Percentiles rank a stretch among this genome's conserved stretches.
Conservation (phyloP, 139 green algal genomes). For the Deuterostichococcus epilithicus region DNA sequence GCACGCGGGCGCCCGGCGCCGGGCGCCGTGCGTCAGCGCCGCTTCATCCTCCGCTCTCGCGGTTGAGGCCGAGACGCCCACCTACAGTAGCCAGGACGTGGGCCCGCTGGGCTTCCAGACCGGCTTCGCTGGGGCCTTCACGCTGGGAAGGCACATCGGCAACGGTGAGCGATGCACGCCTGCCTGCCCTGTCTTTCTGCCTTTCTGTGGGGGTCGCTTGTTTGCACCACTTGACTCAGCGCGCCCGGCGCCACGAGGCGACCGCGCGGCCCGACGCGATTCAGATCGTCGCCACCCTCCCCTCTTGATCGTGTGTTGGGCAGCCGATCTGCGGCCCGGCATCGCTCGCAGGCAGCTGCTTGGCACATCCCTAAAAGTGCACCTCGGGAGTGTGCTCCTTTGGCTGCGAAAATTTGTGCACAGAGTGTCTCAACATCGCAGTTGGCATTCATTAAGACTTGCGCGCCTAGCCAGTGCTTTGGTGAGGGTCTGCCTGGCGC, state of each 20-base stretch:
- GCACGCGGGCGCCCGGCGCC: no score
- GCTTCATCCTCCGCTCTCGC: not conserved
- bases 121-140: not conserved
- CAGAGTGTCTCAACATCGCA: not conserved
- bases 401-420: not conserved
- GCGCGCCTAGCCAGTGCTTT: no score
- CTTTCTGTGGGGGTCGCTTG: not conserved
- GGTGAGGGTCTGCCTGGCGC: no score
- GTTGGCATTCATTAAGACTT: not conserved
- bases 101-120: not conserved
- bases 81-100: no score
- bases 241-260: no score
- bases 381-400: no score
- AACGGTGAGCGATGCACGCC: not conserved
- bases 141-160: not conserved
- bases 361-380: constrained; percentile 1
- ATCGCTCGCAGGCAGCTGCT: not conserved
- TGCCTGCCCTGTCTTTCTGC: not conserved
- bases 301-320: no score
- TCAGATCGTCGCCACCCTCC: no score
- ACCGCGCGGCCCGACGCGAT: no score
- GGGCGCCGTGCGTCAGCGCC: not conserved
- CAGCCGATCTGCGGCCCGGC: no score
- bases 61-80: not conserved
- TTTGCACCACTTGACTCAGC: no score